Base-by-base conservation (phyloP, 768 basidiomycete genomes). In the Suillus weaverae region DNA sequence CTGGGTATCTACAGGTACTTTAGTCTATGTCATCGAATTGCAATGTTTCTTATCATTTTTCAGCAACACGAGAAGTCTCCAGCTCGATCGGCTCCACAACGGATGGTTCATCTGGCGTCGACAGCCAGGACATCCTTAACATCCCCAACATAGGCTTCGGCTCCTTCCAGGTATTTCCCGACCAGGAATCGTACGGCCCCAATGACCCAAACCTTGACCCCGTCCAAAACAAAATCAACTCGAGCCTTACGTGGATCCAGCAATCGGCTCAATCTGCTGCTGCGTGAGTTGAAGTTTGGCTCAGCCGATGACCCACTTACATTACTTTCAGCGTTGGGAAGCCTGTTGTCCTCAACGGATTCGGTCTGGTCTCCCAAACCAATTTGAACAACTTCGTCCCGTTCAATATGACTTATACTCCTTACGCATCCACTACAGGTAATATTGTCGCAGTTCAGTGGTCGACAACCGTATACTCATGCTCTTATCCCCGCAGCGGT, bases 81-180 rank as follows among this genome's bases (percentile, higher is more conserved):
- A 86, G 65, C 55, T 70, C 78, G 56, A 73, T 83, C 33, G 85
- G 86, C 32, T 69, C 88, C 32, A 79, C 80, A 33, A 86, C 84
- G 64, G 85, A 90, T 71, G 89, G 89, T 1, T 81, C 85, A n/a
- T 76, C 78, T 39, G 88, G 88, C 41, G 86, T 90, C 22, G 89
- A 91, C 71, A 85, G 83, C 62, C 84, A 87, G 69, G 89, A 90
- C 66, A 86, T 90, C 60, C 65, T 81, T 62, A 84, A 74, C 59
- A 86, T 87, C 62, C 85, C 85, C 0, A 44, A 82, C 11, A 84
- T 90, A 66, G 83, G 81, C 14, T 89, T 88, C 67, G 77, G 81
- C 41, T 79, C 85, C n/a, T 88, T 88, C 80, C 86, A 85, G 64
- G 68, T 89, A 26, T 89, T 89, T 81, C 89, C 89, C 30, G 88